Evolutionary conservation across 176 grass and related monocot species (phyloP).

Genomic region (Aegilops longissima): DNA sequence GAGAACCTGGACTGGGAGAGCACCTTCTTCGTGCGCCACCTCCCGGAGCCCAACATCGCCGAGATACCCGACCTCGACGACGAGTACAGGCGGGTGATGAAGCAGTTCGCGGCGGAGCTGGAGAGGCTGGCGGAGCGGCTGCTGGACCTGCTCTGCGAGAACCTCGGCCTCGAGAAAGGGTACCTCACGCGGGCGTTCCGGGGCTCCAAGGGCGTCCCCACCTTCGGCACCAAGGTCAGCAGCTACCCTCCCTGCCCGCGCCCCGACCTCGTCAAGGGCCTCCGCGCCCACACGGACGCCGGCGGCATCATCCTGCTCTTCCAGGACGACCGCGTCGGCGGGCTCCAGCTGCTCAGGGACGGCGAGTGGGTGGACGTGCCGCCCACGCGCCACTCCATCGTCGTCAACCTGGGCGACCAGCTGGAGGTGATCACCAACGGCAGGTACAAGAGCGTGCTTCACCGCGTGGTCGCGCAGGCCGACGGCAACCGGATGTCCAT

Average conservation of each 20-base stretch:
- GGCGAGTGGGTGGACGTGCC: conserved; percentile 76
- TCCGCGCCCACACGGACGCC: conserved; percentile 85
- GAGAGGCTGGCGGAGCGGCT: conserved; percentile 64
- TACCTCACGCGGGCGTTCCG: conserved; percentile 57
- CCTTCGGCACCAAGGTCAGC: conserved; percentile 86
- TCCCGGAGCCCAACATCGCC: conserved; percentile 53
- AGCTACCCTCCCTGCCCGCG: conserved; percentile 90
- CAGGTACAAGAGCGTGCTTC: conserved; percentile 83
- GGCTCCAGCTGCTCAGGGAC: conserved; percentile 78
- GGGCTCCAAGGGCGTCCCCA: conserved; percentile 45
- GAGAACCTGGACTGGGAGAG: conserved; percentile 75
- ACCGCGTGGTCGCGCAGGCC: conserved; percentile 66
- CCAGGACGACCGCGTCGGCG: conserved; percentile 70
- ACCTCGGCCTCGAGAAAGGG: conserved; percentile 55
- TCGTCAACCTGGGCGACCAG: conserved; percentile 91
- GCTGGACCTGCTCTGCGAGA: conserved; percentile 73
- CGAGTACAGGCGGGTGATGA: conserved; percentile 58
- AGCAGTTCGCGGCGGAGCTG: conserved; percentile 61
- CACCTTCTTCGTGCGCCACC: conserved; percentile 81
- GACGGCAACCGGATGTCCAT: conserved; percentile 89
- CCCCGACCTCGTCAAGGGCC: conserved; percentile 73
- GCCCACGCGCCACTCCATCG: conserved; percentile 60
- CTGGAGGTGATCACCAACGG: conserved; percentile 95
- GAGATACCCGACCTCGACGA: conserved; percentile 62
- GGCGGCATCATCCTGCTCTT: conserved; percentile 90